Conservation (phyloP, 2,329 filamentous ascomycete genomes). For the Aspergillus novoparasiticus region DNA sequence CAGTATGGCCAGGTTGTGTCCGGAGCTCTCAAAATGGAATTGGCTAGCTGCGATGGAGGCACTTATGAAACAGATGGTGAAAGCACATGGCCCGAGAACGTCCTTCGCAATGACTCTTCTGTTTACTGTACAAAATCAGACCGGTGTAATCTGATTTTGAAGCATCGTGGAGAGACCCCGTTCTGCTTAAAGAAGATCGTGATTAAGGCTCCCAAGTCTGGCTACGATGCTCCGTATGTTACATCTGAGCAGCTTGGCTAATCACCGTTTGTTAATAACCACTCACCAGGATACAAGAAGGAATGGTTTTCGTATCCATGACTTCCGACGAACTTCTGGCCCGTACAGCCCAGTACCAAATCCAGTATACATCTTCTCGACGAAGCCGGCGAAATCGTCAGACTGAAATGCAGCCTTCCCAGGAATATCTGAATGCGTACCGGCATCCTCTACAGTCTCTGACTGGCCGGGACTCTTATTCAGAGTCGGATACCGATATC, state of each 20-base stretch:
- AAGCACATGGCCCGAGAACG: conserved; percentile 73
- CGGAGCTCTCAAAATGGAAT: conserved; percentile 80
- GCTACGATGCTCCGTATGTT: conserved; percentile 84
- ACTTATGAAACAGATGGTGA: conserved; percentile 57
- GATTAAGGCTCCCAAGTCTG: conserved; percentile 79
- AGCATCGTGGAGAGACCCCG: conserved; percentile 75
- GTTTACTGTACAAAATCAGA: conserved; percentile 92
- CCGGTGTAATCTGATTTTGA: conserved; percentile 81
- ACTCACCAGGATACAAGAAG: conserved; percentile 74
- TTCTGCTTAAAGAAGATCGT: conserved; percentile 85
- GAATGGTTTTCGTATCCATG: conserved; percentile 91
- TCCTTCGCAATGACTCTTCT: conserved; percentile 77
- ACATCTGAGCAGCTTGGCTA: neutral
- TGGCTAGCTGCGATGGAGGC: conserved; percentile 87
- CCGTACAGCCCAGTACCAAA: conserved; percentile 73
- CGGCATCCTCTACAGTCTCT: conserved; percentile 38
- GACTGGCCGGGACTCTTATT: conserved; percentile 24
- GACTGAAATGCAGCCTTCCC: conserved; percentile 36
- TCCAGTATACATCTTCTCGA: conserved; percentile 59
- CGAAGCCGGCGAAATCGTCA: conserved; percentile 34
- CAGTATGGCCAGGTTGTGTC: conserved; percentile 84
- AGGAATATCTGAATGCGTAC: conserved; percentile 43
- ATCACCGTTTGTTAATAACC: conserved; percentile 35
- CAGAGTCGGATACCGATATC: conserved; percentile 28
- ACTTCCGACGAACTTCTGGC: conserved; percentile 72